phyloP scores from a whole-genome alignment of 2,329 filamentous ascomycete genomes.

The Paracorniculantispora psalliotae region DNA sequence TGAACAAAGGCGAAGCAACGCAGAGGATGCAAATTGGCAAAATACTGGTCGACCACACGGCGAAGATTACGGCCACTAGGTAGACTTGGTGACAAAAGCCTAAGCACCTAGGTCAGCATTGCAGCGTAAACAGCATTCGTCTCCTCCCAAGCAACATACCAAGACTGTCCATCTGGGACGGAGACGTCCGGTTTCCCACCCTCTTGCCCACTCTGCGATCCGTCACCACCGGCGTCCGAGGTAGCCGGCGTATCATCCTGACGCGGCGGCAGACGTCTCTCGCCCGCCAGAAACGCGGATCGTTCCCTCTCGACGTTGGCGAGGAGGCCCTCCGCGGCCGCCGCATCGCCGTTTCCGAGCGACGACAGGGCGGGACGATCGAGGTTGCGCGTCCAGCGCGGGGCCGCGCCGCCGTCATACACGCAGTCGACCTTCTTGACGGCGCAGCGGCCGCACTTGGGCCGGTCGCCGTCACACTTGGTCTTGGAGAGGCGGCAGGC shows the following conservation, averaged over 20 bases:
- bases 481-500: conserved; percentile 37
- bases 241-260: conserved; percentile 7
- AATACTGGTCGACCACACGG: conserved; percentile 33
- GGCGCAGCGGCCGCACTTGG: conserved; percentile 32
- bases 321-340: conserved; percentile 5
- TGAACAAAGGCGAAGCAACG: conserved; percentile 37
- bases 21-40: conserved; percentile 36
- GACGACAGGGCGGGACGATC: conserved; percentile 18
- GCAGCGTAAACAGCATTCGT: no score
- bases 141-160: conserved; percentile 12
- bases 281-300: conserved; percentile 3
- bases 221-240: conserved; percentile 1
- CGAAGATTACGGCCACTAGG: conserved; percentile 31
- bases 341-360: conserved; percentile 8
- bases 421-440: conserved; percentile 31
- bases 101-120: no score
- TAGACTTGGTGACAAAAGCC: conserved; percentile 30
- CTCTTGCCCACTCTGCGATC: neutral
- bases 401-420: conserved; percentile 34
- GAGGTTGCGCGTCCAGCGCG: conserved; percentile 32
- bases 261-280: conserved; percentile 10
- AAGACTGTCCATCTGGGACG: conserved; percentile 15
- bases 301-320: conserved; percentile 9
- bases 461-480: conserved; percentile 37
- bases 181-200: conserved; percentile 2